These are phyloP conservation scores for Cicer pinnatifidum DNA, from an alignment of 306 rosid genomes.

Conservation along the genomic window DNA sequence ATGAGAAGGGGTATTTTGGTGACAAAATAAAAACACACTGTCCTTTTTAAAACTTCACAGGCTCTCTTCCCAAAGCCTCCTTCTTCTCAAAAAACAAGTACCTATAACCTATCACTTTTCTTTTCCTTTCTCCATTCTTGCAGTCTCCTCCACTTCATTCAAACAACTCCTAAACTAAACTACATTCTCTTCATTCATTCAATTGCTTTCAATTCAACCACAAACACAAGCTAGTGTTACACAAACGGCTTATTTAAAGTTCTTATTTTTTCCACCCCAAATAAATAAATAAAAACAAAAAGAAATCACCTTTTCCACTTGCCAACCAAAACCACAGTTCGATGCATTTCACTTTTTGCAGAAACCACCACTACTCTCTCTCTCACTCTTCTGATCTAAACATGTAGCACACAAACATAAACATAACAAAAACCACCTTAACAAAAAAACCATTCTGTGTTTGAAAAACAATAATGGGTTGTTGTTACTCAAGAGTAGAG, in stretches of 20 bases:
- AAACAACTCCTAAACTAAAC: not conserved
- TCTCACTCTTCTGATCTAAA: not conserved
- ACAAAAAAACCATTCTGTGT: no score
- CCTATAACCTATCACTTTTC: slow-evolving; percentile 11
- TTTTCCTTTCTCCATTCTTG: slow-evolving; percentile 38
- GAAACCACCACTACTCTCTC: slow-evolving; percentile 9
- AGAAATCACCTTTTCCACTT: slow-evolving; percentile 38
- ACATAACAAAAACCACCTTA: slow-evolving; percentile 22
- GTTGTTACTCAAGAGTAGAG: slow-evolving; percentile 77
- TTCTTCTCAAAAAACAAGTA: slow-evolving; percentile 41
- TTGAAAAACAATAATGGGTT: slow-evolving; percentile 63
- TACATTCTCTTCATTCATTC: slow-evolving; percentile 10
- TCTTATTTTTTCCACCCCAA: not conserved
- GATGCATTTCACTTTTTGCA: slow-evolving; percentile 32
- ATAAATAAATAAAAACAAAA: not conserved
- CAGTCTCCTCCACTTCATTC: slow-evolving; percentile 20
- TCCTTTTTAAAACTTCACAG: slow-evolving; percentile 33
- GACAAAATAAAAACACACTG: slow-evolving; percentile 5
- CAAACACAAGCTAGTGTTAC: not conserved
- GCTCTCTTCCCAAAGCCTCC: slow-evolving; percentile 71
- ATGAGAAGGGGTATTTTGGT: slow-evolving; percentile 34
- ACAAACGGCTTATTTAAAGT: slow-evolving; percentile 5
- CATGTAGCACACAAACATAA: not conserved
- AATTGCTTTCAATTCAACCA: not conserved
- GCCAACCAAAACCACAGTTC: slow-evolving; percentile 33